Base-by-base conservation (phyloP, 1,139 yeast species). In the Candida buenavistaensis region DNA sequence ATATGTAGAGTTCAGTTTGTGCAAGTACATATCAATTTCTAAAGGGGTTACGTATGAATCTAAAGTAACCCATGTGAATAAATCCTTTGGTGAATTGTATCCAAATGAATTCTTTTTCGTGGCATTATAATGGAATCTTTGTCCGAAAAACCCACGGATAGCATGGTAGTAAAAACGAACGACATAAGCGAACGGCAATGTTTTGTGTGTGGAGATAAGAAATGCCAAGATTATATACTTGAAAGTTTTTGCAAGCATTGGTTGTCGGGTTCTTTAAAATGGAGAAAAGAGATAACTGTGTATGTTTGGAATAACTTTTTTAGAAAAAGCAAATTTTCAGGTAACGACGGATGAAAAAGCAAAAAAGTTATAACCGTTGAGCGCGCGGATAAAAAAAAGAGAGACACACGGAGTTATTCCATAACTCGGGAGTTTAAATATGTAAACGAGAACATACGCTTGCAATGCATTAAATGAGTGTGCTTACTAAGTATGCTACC, bases 1-100 rank as follows among this genome's bases (percentile, higher is more conserved):
- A 58, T 89, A 90, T 1, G 96, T 84, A 13, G 90, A 78, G 56
- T 90, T 90, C 40, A 84, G 80, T 62, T 90, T 90, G 64, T 90
- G 97, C 36, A 88, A 52, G 52, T 87, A 87, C 68, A 85, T 74
- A 58, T 90, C 97, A 50, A 87, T 77, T 55, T 90, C 97, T 51
- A 85, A 62, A 6, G 86, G 79, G 1, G 92, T 81, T 22, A 85
- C 87, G 44, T 79, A 80, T 0, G 88, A 73, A 11, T 57, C 46
- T 49, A 73, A 68, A 5, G 59, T 52, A 1, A 69, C 57, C 38
- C 74, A 67, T 22, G 67, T 63, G 57, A 81, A 81, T 28, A 75
- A 43, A 30, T 62, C 65, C 23, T 54, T 40, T 43, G 47, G 54
- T 3, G 52, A 49, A 12, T 45, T 41, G 21, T 45, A 38, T 4